These are phyloP conservation scores for Candolleomyces eurysporus DNA, from an alignment of 768 basidiomycete genomes.

Conservation along the genomic window DNA sequence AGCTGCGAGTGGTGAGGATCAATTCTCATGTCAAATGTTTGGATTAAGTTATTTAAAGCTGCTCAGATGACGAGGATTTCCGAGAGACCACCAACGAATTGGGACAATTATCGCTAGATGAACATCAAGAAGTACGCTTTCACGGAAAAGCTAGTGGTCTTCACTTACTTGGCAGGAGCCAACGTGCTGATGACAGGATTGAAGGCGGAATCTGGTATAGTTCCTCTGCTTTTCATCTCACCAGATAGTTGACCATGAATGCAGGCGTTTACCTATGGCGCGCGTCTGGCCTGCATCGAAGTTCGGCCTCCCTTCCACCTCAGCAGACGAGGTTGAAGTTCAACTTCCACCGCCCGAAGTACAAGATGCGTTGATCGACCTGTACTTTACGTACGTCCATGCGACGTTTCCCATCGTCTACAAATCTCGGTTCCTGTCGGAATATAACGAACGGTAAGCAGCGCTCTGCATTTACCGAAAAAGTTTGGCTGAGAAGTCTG, in stretches of 20 bases:
- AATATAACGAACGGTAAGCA: constrained; percentile 53
- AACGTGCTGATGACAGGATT: constrained; percentile 64
- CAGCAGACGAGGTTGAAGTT: constrained; percentile 45
- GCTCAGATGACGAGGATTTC: constrained; percentile 38
- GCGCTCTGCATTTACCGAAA: background rate
- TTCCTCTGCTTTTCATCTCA: constrained; percentile 6
- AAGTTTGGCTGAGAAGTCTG: background rate
- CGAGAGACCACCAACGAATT: constrained; percentile 54
- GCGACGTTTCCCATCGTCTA: constrained; percentile 83
- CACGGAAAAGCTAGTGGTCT: constrained; percentile 79
- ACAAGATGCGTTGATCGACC: constrained; percentile 66
- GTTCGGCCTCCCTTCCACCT: constrained; percentile 33
- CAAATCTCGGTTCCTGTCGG: constrained; percentile 63
- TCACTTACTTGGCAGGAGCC: constrained; percentile 65
- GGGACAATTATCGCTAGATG: constrained; percentile 72
- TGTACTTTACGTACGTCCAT: constrained; percentile 84
- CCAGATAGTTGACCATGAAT: background rate
- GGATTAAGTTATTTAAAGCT: background rate
- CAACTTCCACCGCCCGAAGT: constrained; percentile 57
- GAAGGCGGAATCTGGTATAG: constrained; percentile 67
- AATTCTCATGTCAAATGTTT: too few relatives aligned
- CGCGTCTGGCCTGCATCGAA: constrained; percentile 68
- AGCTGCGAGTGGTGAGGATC: constrained; percentile 17
- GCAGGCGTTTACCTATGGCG: constrained; percentile 71
- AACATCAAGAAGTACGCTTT: constrained; percentile 81